Evolutionary conservation across 1,284 basidiomycete genomes (phyloP).

Genomic region (Pterulicium gracile): DNA sequence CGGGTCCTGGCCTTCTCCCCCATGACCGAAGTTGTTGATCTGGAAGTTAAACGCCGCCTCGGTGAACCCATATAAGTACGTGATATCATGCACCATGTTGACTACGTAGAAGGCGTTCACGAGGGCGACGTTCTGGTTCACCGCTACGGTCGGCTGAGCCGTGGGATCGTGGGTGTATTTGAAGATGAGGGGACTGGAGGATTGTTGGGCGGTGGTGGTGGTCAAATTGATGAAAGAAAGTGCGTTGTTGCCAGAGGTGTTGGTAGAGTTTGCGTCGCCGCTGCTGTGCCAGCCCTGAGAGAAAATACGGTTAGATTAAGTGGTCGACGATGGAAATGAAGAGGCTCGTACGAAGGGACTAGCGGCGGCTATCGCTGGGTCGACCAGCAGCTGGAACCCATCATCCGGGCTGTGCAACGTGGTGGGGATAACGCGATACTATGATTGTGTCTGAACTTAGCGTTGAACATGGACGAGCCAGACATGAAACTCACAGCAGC

Average conservation of each 20-base stretch:
- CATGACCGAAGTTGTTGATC: constrained; percentile 30
- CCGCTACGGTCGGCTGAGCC: constrained; percentile 13
- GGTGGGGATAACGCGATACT: constrained; percentile 34
- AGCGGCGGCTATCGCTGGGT: constrained; percentile 26
- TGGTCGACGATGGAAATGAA: neutral
- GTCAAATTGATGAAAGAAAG: constrained; percentile 23
- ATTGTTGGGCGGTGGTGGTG: constrained; percentile 17
- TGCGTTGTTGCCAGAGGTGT: constrained; percentile 30
- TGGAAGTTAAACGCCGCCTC: constrained; percentile 36
- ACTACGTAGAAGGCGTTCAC: constrained; percentile 41
- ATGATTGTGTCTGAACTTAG: neutral
- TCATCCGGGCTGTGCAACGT: constrained; percentile 24
- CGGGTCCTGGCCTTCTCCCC: constrained; percentile 27
- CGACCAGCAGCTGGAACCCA: constrained; percentile 26
- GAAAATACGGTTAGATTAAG: constrained; percentile 21
- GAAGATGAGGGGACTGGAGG: constrained; percentile 26
- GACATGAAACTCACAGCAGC: constrained; percentile 30
- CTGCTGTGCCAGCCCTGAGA: constrained; percentile 41
- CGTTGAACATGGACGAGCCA: too few species aligned
- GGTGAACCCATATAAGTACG: constrained; percentile 32
- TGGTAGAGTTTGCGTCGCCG: constrained; percentile 15
- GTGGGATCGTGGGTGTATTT: constrained; percentile 23
- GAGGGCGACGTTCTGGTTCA: constrained; percentile 34
- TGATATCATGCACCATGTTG: constrained; percentile 39
- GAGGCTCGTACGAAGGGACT: neutral